Base-by-base conservation (phyloP, 768 basidiomycete species). In the Suillus occidentalis region DNA sequence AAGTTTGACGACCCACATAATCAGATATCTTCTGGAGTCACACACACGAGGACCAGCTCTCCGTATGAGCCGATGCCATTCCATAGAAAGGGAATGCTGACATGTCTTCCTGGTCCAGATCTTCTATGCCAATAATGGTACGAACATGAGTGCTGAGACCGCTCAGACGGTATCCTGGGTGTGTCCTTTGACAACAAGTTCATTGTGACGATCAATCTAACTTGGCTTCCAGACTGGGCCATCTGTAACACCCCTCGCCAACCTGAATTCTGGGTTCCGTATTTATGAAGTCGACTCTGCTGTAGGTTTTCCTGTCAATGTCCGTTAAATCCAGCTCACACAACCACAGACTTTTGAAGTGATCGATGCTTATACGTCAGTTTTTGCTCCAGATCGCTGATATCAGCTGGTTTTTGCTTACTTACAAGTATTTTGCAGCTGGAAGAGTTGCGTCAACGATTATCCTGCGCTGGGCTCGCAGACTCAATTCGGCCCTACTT, bases 1-100 rank as follows among this genome's bases (percentile, higher is more conserved):
- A 58, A 37, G 22, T 20, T 49, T n/a, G 64, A 65, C 67, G 70
- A 68, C 63, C 60, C 61, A 28, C n/a, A n/a, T 25, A 50, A 60
- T 45, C 62, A 87, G 89, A 85, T 67, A 85, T 91, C n/a, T 91
- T 92, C 79, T 92, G 81, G 71, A 91, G 91, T 7, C 91, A 92
- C 70, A 85, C 87, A 0, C 90, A 92, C 63, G 88, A 91, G 72
- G 90, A 91, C 73, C 83, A 90, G 75, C 67, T 90, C 43, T 87
- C 84, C 37, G 89, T 89, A 65, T 34, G 81, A 63, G 37, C n/a
- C 57, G 62, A 18, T 9, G 39, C 52, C n/a, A 28, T 20, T 34
- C 31, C 4, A 22, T 40, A 25, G 18, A 58, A 10, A 8, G 37
- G 36, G 20, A 25, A 22, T 60, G 20, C 55, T 60, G 28, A 25